Base-by-base conservation (phyloP, 2,329 filamentous ascomycete species). In the Microdochium paspali region DNA sequence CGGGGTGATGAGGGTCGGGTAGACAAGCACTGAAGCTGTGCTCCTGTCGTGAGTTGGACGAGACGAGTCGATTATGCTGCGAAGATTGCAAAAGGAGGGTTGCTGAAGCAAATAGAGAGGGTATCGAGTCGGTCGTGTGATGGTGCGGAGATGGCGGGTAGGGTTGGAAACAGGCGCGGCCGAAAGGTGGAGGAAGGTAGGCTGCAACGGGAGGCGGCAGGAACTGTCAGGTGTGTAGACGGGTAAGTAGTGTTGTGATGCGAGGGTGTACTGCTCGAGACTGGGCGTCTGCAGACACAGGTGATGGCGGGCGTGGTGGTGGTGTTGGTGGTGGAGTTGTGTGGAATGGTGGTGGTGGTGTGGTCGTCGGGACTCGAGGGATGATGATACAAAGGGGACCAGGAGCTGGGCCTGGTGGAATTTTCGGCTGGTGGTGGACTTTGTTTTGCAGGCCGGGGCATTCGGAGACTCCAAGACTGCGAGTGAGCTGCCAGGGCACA, bases 241-340 rank as follows among this genome's bases (percentile, higher is more conserved):
- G 24, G 42, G 21, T n/a, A n/a, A n/a, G n/a, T n/a, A n/a, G n/a
- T 44, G 9, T 24, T 20, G 21, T 35, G 26, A 24, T 15, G 18
- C 35, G 20, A 18, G 10, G 7, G n/a, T 18, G 47, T 24, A 35
- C 26, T 42, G 30, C 28, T 46, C 21, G 30, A 21, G 30, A n/a
- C 24, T 32, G 30, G 42, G 40, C 43, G 47, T 46, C 44, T 30
- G 31, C n/a, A n/a, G n/a, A n/a, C n/a, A n/a, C n/a, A n/a, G n/a
- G n/a, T n/a, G n/a, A n/a, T n/a, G n/a, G n/a, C n/a, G n/a, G n/a
- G n/a, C n/a, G n/a, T n/a, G n/a, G n/a, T 40, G 45, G 39, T 43
- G 39, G 10, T 35, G 10, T 21, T 40, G 25, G 15, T 24, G 45
- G 39, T 20, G 3, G 46, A 43, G 35, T n/a, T n/a, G n/a, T 18